Conservation (phyloP, 768 basidiomycete species). For the Termitomyces sp. region DNA sequence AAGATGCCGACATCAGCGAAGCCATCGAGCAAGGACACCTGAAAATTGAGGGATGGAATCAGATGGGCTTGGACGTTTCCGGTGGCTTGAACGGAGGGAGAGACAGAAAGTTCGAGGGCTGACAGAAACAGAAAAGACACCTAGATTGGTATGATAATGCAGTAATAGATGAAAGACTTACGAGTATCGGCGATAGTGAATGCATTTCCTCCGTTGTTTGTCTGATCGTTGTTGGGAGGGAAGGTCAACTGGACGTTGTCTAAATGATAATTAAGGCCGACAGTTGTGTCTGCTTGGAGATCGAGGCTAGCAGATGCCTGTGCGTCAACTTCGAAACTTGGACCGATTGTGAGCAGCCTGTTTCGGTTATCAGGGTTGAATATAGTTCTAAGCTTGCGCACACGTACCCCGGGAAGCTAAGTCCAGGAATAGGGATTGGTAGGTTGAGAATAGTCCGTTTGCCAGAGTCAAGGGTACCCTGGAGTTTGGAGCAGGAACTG, state of each 20-base stretch:
- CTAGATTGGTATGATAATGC: neutral
- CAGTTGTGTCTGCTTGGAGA: constrained; percentile 30
- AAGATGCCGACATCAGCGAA: constrained; percentile 32
- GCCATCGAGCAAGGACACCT: constrained; percentile 33
- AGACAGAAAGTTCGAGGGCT: constrained; percentile 37
- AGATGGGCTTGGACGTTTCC: constrained; percentile 41
- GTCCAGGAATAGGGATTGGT: constrained; percentile 42
- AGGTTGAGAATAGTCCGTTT: constrained; percentile 32
- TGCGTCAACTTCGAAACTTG: constrained; percentile 38
- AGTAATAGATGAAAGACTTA: constrained; percentile 17
- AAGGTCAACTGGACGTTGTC: constrained; percentile 36
- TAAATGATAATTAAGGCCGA: constrained; percentile 39
- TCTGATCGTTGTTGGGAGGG: constrained; percentile 27
- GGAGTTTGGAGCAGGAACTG: neutral
- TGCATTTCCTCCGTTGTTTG: constrained; percentile 11
- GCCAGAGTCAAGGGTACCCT: constrained; percentile 38
- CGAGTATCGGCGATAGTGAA: constrained; percentile 37
- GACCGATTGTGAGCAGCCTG: constrained; percentile 43
- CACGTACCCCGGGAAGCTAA: constrained; percentile 43
- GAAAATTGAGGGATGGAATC: constrained; percentile 42
- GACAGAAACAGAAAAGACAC: neutral
- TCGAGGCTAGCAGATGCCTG: constrained; percentile 29
- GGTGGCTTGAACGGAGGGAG: constrained; percentile 32
- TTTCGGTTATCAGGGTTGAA: neutral
- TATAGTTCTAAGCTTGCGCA: neutral